A percentile compares a stretch with the other conserved stretches of the same genome.
Evolutionary conservation across 176 grass and related monocot genomes (phyloP).

Genomic region (Rhynchospora breviuscula): DNA sequence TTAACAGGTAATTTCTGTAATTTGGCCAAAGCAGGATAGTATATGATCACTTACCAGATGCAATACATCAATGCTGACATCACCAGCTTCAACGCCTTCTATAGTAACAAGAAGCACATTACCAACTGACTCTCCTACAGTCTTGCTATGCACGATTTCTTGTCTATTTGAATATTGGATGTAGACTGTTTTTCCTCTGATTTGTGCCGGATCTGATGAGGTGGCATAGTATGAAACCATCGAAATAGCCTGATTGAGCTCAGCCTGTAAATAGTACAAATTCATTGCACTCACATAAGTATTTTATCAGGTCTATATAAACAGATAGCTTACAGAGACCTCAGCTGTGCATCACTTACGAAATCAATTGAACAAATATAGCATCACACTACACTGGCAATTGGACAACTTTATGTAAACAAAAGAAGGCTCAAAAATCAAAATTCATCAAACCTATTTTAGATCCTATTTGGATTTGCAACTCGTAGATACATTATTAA

Average conservation of each 20-base stretch:
- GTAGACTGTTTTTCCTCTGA: constrained; percentile 93
- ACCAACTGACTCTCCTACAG: constrained; percentile 68
- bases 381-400: too few species aligned
- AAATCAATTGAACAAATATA: background rate
- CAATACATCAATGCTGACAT: constrained; percentile 95
- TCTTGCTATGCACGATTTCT: constrained; percentile 89
- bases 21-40: background rate
- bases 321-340: background rate
- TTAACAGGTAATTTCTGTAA: background rate
- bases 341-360: background rate
- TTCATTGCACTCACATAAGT: background rate
- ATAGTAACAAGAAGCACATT: constrained; percentile 98
- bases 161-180: constrained; percentile 99
- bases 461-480: background rate
- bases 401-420: background rate
- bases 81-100: constrained; percentile 89
- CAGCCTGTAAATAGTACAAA: constrained; percentile 50
- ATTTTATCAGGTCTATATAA: background rate
- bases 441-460: background rate
- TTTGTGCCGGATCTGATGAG: constrained; percentile 89
- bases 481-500: background rate
- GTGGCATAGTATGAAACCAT: constrained; percentile 98
- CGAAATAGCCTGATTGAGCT: constrained; percentile 89
- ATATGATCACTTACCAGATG: constrained; percentile 68
- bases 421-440: background rate